Percentiles rank a stretch among this genome's conserved stretches.
Evolutionary conservation across 768 basidiomycete species (phyloP).

Genomic region (Kwoniella bestiolae): DNA sequence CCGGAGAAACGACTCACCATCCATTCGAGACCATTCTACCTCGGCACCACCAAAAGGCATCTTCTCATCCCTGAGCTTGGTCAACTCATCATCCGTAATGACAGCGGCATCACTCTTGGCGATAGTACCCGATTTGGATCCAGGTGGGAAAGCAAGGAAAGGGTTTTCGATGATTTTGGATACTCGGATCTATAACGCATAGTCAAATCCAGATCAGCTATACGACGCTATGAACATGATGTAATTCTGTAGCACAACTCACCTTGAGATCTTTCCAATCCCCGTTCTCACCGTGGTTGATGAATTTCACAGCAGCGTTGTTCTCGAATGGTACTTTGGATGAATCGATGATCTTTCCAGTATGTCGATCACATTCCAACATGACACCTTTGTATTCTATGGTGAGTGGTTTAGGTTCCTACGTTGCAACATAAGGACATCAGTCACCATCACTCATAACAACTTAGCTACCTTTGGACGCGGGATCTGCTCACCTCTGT

Average conservation of each 20-base stretch:
- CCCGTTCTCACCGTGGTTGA: conserved; percentile 46
- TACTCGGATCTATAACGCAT: conserved; percentile 39
- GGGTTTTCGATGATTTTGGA: conserved; percentile 42
- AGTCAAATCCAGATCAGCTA: neutral
- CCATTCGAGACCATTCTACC: conserved; percentile 47
- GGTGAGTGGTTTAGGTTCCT: conserved; percentile 28
- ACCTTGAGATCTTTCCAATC: conserved; percentile 59
- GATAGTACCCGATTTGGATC: conserved; percentile 48
- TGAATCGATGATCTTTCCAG: conserved; percentile 49
- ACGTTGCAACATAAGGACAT: neutral
- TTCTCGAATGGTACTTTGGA: conserved; percentile 43
- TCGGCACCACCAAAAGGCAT: conserved; percentile 49
- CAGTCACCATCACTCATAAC: conserved; percentile 10
- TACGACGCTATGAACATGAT: neutral
- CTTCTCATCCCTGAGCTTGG: conserved; percentile 48
- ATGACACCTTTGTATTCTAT: conserved; percentile 54
- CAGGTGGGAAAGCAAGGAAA: conserved; percentile 57
- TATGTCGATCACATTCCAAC: conserved; percentile 47
- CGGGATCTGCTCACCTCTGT: conserved; percentile 18
- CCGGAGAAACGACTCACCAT: conserved; percentile 31
- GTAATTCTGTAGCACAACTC: conserved; percentile 17
- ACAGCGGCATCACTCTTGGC: conserved; percentile 42
- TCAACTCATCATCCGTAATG: conserved; percentile 50
- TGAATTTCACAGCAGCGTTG: conserved; percentile 53
- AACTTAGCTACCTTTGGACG: neutral